phyloP scores from a whole-genome alignment of 768 basidiomycete genomes.

The Boletus sp. region DNA sequence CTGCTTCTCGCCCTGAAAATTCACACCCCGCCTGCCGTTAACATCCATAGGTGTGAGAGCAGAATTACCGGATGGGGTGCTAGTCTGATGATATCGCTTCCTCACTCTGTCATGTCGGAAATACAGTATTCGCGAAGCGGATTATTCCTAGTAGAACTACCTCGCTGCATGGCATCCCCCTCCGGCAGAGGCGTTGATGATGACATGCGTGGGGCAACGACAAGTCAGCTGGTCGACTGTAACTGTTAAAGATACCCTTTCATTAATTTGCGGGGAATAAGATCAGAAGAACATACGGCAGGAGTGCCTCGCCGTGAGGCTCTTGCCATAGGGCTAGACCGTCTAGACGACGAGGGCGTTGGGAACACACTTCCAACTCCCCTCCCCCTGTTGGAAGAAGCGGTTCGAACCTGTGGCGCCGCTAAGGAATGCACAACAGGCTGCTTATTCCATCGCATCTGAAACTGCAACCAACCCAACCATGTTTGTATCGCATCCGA shows the following conservation, averaged over 20 bases:
- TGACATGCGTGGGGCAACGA: neutral
- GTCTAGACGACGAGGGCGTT: constrained; percentile 33
- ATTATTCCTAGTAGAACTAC: neutral
- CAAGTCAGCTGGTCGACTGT: constrained; percentile 17
- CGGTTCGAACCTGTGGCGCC: constrained; percentile 21
- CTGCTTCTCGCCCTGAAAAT: constrained; percentile 30
- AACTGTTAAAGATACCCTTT: constrained; percentile 13
- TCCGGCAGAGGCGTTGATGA: neutral
- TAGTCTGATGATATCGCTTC: neutral
- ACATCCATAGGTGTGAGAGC: constrained; percentile 6
- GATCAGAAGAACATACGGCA: constrained; percentile 20
- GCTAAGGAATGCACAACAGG: constrained; percentile 4
- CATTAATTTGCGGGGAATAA: constrained; percentile 29
- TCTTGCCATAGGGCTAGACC: constrained; percentile 35
- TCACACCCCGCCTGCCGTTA: constrained; percentile 20
- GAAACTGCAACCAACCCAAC: constrained; percentile 29
- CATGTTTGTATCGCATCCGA: constrained; percentile 31
- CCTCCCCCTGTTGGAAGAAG: constrained; percentile 28
- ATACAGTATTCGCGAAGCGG: neutral
- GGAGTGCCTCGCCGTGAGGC: constrained; percentile 27
- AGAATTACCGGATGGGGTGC: neutral
- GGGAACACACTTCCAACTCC: constrained; percentile 24
- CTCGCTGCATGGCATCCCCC: neutral
- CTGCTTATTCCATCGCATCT: constrained; percentile 30
- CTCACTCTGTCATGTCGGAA: neutral